Evolutionary conservation across 805 yeast genomes (phyloP).

Genomic region (Kazachstania bromeliacearum): DNA sequence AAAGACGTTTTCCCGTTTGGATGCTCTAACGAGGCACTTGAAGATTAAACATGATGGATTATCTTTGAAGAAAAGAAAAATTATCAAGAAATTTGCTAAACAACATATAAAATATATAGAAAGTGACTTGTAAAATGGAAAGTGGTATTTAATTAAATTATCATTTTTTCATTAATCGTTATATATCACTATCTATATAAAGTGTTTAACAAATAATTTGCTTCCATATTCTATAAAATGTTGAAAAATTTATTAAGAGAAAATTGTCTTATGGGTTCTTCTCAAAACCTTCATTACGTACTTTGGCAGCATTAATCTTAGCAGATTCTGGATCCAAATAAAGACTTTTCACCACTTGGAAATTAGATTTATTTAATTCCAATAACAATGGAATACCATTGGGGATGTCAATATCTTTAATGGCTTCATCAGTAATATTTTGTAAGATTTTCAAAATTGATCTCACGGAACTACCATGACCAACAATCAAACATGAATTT

Average conservation of each 20-base stretch:
- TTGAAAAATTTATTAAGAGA: neutral
- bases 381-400: slow-evolving; percentile 74
- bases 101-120: slow-evolving; percentile 40
- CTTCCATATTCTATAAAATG: neutral
- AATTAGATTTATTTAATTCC: slow-evolving; percentile 41
- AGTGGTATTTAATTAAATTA: neutral
- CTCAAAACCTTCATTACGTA: slow-evolving; percentile 62
- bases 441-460: slow-evolving; percentile 63
- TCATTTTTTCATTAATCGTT: no score
- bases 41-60: slow-evolving; percentile 70
- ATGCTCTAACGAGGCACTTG: slow-evolving; percentile 87
- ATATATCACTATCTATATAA: no score
- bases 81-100: slow-evolving; percentile 64
- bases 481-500: slow-evolving; percentile 57
- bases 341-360: slow-evolving; percentile 43
- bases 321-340: slow-evolving; percentile 79
- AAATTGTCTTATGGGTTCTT: slow-evolving; percentile 17
- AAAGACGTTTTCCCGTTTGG: slow-evolving; percentile 85
- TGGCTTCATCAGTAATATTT: slow-evolving; percentile 54
- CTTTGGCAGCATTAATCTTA: slow-evolving; percentile 67
- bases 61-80: slow-evolving; percentile 47
- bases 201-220: neutral
- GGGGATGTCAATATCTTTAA: slow-evolving; percentile 68
- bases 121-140: neutral
- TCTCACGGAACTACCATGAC: slow-evolving; percentile 77